Base-by-base conservation (phyloP, 1,284 basidiomycete species). In the Athelia sp. region DNA sequence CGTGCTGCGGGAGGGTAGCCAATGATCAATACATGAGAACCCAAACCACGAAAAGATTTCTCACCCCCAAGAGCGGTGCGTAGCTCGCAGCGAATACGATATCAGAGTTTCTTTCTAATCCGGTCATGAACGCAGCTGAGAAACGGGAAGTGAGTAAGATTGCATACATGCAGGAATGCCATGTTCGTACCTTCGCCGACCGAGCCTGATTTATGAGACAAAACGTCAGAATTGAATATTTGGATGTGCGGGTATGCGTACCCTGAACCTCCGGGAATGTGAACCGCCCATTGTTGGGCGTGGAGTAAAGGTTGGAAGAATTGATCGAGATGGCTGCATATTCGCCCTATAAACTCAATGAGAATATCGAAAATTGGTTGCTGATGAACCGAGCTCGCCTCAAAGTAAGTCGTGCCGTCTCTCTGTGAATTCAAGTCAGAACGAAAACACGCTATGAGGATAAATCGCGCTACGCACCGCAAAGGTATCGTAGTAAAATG, bases 241-340 rank as follows among this genome's bases (percentile, higher is more conserved):
- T 13, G 3, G 17, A 3, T 29, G 26, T 13, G 26, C 4, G 4
- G 4, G 26, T 29, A 6, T 29, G 56, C 64, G 48, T 52, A 80
- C 81, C 73, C 61, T 76, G 70, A 64, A 84, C 70, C 4, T 76
- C 81, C 0, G 84, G 83, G 61, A 73, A 86, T 11, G 67, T 58
- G 8, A 87, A 64, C n/a, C 81, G 74, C 23, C 80, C 82, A n/a
- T 73, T 55, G 1, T 65, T 59, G 1, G 73, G 62, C 0, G 69
- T 62, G 8, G 76, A 78, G 55, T 77, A 87, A 18, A 81, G 54
- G 55, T 83, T 68, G 52, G 66, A 73, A 0, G 77, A 50, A 54
- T 86, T 84, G 23, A 75, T 81, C 0, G 83, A 84, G 45, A 79
- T 83, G 2, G 77, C 80, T 4, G 85, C 81, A 50, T 85, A 87